These are phyloP conservation scores for Artemisia annua DNA, from an alignment of 129 eudicot genomes.

Conservation along the genomic window DNA sequence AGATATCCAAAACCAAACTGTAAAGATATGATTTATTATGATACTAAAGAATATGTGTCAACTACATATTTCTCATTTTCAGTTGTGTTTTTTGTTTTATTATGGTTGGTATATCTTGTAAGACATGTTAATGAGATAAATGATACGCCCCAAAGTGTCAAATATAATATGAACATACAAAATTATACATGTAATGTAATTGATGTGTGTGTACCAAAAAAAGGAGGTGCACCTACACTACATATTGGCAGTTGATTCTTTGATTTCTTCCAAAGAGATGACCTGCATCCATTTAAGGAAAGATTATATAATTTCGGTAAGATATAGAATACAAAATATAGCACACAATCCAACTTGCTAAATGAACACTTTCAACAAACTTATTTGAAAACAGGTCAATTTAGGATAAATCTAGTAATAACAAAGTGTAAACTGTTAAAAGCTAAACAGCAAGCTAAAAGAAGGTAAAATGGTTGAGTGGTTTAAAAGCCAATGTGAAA, in stretches of 20 bases:
- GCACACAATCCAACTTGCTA: neutral
- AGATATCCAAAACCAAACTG: neutral
- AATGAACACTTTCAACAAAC: neutral
- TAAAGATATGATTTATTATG: neutral
- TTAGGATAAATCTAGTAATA: neutral
- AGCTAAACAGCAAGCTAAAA: neutral
- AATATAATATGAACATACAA: slow-evolving; percentile 26
- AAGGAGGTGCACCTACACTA: slow-evolving; percentile 20
- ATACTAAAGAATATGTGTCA: neutral
- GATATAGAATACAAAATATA: neutral
- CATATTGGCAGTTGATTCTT: slow-evolving; percentile 39
- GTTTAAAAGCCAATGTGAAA: neutral
- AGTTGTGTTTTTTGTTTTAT: neutral
- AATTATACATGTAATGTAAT: slow-evolving; percentile 23
- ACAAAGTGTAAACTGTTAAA: too few species aligned
- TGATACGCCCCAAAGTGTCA: neutral
- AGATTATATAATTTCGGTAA: slow-evolving; percentile 5
- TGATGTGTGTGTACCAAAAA: slow-evolving; percentile 7
- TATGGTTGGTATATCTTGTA: neutral
- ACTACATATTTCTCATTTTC: neutral
- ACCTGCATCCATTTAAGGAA: slow-evolving; percentile 23
- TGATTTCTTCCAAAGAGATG: slow-evolving; percentile 33
- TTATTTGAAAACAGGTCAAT: neutral
- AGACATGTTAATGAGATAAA: slow-evolving; percentile 15
- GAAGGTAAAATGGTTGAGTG: neutral